Base-by-base conservation (phyloP, 2,329 filamentous ascomycete species). In the Colletotrichum endophyticum region DNA sequence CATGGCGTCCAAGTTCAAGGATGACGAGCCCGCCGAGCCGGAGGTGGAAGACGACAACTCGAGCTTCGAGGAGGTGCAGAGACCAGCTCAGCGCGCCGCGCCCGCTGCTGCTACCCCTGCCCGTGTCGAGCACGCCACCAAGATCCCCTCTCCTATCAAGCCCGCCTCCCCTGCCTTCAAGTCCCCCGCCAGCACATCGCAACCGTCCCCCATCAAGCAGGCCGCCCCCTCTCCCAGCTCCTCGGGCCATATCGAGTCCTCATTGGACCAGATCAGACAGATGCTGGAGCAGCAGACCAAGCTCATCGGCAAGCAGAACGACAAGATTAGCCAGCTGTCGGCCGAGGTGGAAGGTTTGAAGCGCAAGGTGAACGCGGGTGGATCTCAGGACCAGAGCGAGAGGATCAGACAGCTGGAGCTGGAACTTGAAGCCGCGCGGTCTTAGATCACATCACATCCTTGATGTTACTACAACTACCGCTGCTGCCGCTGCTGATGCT, bases 1-100 rank as follows among this genome's bases (percentile, higher is more conserved):
- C 72, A 94, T 97, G 89, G 96, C 96, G 12, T 93, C 91, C 84
- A 98, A 95, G 85, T 98, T 95, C 85, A 94, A 95, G 80, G 96
- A 98, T 83, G 89, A 94, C 66, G 89, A 91, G 27, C 87, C 88
- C 30, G 91, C 93, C 1, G 81, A 82, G 8, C 91, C 91, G n/a
- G 90, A 92, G 1, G 89, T 90, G 3, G 89, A 91, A 22, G 92
- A 93, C 63, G 94, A 95, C 74, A 90, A 91, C 32, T 96, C 95
- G 1, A 95, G 94, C 86, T 98, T 98, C 79, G 96, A 98, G 83
- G 95, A 98, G 82, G 90, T 97, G 36, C 85, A 94, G 36, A 95
- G 95, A 82, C 95, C 95, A 25, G 87, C 91, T 13, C 94, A 95
- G 80, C 93, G 94, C 63, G 87, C 86, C 59, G 72, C 79, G 39